Conservation (phyloP, 2,329 filamentous ascomycete species). For the Colletotrichum shisoi region DNA sequence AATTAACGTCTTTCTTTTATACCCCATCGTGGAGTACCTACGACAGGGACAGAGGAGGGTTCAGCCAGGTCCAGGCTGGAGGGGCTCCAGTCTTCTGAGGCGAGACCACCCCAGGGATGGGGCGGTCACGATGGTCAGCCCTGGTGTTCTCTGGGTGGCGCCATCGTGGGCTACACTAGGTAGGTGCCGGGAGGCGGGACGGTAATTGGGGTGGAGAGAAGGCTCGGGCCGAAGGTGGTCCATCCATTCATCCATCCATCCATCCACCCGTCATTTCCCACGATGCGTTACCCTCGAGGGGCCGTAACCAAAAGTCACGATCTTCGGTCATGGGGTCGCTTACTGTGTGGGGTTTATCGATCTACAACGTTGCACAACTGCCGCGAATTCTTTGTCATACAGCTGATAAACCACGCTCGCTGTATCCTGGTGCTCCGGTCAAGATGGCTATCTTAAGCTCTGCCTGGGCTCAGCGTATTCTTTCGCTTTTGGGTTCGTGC, state of each 20-base stretch:
- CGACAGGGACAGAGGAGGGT: too few relatives aligned
- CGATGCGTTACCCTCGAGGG: too few relatives aligned
- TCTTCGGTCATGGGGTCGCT: background rate
- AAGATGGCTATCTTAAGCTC: too few relatives aligned
- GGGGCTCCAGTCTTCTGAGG: too few relatives aligned
- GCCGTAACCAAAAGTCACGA: background rate
- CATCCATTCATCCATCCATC: slow-evolving; percentile 3
- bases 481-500: too few relatives aligned
- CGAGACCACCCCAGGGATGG: background rate
- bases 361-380: background rate
- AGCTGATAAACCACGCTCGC: background rate
- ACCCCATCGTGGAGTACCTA: background rate
- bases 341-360: background rate
- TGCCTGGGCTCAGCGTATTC: too few relatives aligned
- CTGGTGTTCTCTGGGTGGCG: background rate
- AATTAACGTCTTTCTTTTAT: too few relatives aligned
- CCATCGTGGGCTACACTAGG: background rate
- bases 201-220: background rate
- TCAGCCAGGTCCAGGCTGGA: too few relatives aligned
- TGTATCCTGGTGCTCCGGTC: background rate
- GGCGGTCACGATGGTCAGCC: slow-evolving; percentile 11
- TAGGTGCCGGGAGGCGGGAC: background rate
- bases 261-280: background rate
- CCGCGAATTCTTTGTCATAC: background rate
- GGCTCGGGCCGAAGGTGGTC: slow-evolving; percentile 6